Evolutionary conservation across 2,329 filamentous ascomycete genomes (phyloP).

Genomic region (Epichloe scottii): DNA sequence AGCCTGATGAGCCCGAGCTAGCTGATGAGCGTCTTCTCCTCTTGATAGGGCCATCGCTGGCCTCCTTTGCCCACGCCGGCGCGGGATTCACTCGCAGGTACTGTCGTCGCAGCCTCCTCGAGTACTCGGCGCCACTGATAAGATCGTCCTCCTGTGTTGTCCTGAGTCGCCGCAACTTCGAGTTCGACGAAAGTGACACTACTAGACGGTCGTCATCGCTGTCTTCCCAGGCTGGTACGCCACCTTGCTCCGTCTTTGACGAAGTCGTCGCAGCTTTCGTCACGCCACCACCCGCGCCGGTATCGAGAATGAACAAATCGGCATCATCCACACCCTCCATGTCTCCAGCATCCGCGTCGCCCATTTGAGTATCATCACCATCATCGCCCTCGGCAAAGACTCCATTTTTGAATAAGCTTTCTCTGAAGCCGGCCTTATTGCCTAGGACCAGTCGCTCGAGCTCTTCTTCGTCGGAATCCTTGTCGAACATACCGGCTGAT

Average conservation of each 20-base stretch:
- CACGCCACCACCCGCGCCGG: slow-evolving; percentile 32
- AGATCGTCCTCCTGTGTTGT: slow-evolving; percentile 73
- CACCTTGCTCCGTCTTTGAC: slow-evolving; percentile 14
- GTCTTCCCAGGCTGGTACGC: slow-evolving; percentile 70
- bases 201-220: slow-evolving; percentile 86
- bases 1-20: slow-evolving; percentile 36
- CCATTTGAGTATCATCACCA: slow-evolving; percentile 20
- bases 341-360: slow-evolving; percentile 34
- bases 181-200: slow-evolving; percentile 62
- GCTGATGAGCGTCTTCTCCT: slow-evolving; percentile 39
- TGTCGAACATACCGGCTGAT: slow-evolving; percentile 35
- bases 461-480: slow-evolving; percentile 73
- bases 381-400: slow-evolving; percentile 24
- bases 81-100: slow-evolving; percentile 48
- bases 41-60: slow-evolving; percentile 37
- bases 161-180: slow-evolving; percentile 71
- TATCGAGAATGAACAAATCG: slow-evolving; percentile 77
- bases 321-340: slow-evolving; percentile 59
- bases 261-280: slow-evolving; percentile 15
- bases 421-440: slow-evolving; percentile 68
- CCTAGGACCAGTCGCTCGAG: slow-evolving; percentile 84
- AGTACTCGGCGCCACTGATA: slow-evolving; percentile 77
- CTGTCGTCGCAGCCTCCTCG: slow-evolving; percentile 65
- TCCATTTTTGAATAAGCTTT: slow-evolving; percentile 48
- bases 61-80: slow-evolving; percentile 46